Percentiles rank a stretch among this genome's conserved stretches.
Conservation (phyloP, 495 filamentous ascomycete genomes). For the Penicillium crystallinum region DNA sequence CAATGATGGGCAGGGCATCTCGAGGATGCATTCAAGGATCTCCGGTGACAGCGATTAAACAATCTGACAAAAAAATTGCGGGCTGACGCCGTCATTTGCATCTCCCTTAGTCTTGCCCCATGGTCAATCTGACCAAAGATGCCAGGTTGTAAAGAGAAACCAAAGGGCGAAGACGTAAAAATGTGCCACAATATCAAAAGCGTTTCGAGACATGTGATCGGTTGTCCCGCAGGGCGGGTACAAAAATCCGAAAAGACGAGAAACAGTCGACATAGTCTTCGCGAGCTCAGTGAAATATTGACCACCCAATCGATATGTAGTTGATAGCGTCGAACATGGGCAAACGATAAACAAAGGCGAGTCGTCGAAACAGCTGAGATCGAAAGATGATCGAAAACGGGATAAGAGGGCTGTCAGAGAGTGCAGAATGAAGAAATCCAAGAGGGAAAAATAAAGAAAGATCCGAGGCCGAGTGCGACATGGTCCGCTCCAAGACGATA, state of each 20-base stretch:
- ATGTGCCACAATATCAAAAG: constrained; percentile 36
- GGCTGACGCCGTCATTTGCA: constrained; percentile 30
- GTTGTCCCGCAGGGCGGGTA: constrained; percentile 17
- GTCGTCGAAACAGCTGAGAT: constrained; percentile 37
- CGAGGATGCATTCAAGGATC: constrained; percentile 21
- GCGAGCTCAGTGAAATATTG: constrained; percentile 8
- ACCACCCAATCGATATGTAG: not conserved
- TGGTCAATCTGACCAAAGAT: not conserved
- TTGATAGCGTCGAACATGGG: constrained; percentile 7
- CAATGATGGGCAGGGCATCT: constrained; percentile 16
- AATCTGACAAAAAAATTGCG: constrained; percentile 17
- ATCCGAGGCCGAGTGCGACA: constrained; percentile 37
- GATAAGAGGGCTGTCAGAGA: constrained; percentile 34
- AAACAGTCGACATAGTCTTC: constrained; percentile 13
- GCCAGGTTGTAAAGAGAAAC: constrained; percentile 12
- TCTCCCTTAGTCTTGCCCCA: constrained; percentile 32
- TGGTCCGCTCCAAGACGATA: constrained; percentile 28
- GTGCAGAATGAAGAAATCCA: constrained; percentile 37
- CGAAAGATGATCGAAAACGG: constrained; percentile 36
- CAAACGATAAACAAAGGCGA: constrained; percentile 17
- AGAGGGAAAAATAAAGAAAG: constrained; percentile 28
- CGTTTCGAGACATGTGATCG: constrained; percentile 30
- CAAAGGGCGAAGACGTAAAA: constrained; percentile 27
- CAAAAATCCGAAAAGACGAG: constrained; percentile 15
- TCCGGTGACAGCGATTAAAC: constrained; percentile 20